phyloP scores from a whole-genome alignment of 2,329 filamentous ascomycete genomes.

The Clarireedia paspali region DNA sequence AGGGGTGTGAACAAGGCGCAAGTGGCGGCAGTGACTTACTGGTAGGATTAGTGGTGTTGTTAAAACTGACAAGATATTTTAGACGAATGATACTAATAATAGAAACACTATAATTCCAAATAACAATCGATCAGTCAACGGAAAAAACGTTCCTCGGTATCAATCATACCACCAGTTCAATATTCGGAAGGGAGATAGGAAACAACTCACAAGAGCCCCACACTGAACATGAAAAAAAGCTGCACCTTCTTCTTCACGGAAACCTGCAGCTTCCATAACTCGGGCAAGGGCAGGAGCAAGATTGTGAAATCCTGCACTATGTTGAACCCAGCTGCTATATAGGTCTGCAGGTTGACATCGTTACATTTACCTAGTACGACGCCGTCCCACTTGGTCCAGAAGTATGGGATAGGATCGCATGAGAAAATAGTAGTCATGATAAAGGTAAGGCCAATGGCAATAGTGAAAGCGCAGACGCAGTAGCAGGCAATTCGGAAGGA shows the following conservation, averaged over 20 bases:
- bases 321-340: slow-evolving; percentile 42
- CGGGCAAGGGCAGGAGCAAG: slow-evolving; percentile 40
- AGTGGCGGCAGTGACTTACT: neutral
- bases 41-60: slow-evolving; percentile 13
- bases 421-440: neutral
- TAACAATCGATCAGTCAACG: neutral
- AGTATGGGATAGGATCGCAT: neutral
- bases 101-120: slow-evolving; percentile 11
- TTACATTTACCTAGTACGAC: slow-evolving; percentile 40
- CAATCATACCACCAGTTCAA: neutral
- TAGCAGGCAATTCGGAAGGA: neutral
- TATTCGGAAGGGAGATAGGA: neutral
- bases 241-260: slow-evolving; percentile 40
- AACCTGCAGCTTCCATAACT: slow-evolving; percentile 36
- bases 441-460: neutral
- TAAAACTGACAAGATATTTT: slow-evolving; percentile 11
- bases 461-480: neutral
- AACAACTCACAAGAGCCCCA: slow-evolving; percentile 34
- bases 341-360: slow-evolving; percentile 40
- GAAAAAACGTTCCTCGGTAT: neutral
- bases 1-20: no score
- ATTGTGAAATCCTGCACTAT: slow-evolving; percentile 45
- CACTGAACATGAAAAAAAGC: slow-evolving; percentile 41
- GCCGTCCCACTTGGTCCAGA: slow-evolving; percentile 36
- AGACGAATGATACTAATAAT: slow-evolving; percentile 16